Evolutionary conservation across 345 rosid genomes (phyloP), one percentile per base, ranked within the genome.

Genomic region (Stellera chamaejasme): DNA sequence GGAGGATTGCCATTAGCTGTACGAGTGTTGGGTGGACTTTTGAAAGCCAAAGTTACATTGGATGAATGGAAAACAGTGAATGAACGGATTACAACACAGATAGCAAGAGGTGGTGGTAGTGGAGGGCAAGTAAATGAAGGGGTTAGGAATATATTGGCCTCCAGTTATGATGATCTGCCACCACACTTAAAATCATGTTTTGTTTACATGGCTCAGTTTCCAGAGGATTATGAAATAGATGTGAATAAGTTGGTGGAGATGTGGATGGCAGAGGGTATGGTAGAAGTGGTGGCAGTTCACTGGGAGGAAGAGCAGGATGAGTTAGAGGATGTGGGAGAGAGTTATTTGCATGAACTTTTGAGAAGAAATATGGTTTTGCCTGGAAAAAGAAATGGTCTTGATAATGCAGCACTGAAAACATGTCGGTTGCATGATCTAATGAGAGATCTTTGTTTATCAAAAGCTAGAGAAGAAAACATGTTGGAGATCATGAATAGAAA

Each of bases 101-200:
- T 66, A 27, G 44, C 25, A 26, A 47, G 52, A 11, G 59, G 63
- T 3, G 14, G n/a, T n/a, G n/a, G 42, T 5, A 32, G 19, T 6
- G 11, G 23, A 32, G 39, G 39, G 7, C 39, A 32, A 32, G 39
- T 3, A 32, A 32, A 32, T 7, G 7, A 32, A 2, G 66, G 25
- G 19, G 57, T 57, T 19, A 13, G 61, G 0, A 52, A 47, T 13
- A 65, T 25, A 3, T 51, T 69, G 12, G 72, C 56, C 10, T 52
- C 67, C 0, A 72, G 81, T 52, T 77, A 73, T 45, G 36, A 64
- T 3, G 73, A 77, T 27, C 28, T 77, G 59, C 81, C 81, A 2
- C 43, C 48, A 2, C 53, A 63, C 11, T 47, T 72, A 52, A 76
- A 51, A 26, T 65, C 70, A 1, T 32, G n/a, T n/a, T n/a, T n/a